Evolutionary conservation across 2,329 filamentous ascomycete species (phyloP).

Genomic region (Penicillium nordicum): DNA sequence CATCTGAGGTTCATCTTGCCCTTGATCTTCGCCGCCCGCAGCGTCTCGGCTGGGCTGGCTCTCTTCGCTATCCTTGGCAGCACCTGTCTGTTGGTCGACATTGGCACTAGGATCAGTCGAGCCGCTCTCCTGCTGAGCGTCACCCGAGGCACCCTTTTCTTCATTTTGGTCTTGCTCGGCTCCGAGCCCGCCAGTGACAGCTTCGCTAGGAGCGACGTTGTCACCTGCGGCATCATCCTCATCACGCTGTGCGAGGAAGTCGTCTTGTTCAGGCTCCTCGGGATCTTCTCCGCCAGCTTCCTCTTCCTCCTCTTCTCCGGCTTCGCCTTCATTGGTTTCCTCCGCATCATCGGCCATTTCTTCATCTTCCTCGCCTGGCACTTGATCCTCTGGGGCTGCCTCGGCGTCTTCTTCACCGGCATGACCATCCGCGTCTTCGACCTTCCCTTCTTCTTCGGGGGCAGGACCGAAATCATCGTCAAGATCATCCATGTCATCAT

Average conservation of each 20-base stretch:
- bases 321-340: conserved; percentile 46
- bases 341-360: conserved; percentile 44
- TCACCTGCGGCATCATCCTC: conserved; percentile 52
- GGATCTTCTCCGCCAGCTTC: conserved; percentile 40
- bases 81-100: conserved; percentile 44
- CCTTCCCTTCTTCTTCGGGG: conserved; percentile 34
- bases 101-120: conserved; percentile 47
- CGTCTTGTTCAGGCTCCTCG: conserved; percentile 53
- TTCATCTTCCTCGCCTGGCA: conserved; percentile 34
- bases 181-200: conserved; percentile 38
- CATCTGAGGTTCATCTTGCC: conserved; percentile 43
- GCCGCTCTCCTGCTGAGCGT: conserved; percentile 42
- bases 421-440: conserved; percentile 30
- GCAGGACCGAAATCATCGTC: conserved; percentile 40
- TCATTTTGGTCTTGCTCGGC: conserved; percentile 42
- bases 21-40: conserved; percentile 36
- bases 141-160: conserved; percentile 47
- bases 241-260: conserved; percentile 47
- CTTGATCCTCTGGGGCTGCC: conserved; percentile 30
- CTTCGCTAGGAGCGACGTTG: conserved; percentile 49
- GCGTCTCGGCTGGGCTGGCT: conserved; percentile 36
- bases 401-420: conserved; percentile 32
- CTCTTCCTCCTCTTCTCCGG: conserved; percentile 47
- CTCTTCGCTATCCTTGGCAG: conserved; percentile 42
- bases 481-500: conserved; percentile 48